A percentile compares a stretch with the other conserved stretches of the same genome.
Conservation (phyloP, 176 grass and related monocot species). For the Lolium rigidum region DNA sequence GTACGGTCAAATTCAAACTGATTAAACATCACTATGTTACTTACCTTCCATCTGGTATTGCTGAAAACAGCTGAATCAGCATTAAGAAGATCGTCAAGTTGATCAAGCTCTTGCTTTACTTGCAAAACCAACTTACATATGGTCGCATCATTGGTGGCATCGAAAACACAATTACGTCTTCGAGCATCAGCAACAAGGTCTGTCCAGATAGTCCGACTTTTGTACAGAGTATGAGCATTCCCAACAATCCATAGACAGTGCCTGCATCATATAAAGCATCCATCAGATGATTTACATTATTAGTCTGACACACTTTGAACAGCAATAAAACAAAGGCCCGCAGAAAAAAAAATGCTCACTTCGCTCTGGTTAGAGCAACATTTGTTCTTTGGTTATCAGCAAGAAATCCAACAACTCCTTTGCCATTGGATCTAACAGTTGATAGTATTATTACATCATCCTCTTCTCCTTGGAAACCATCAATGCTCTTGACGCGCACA, state of each 20-base stretch:
- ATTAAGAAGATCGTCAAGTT: slow-evolving; percentile 78
- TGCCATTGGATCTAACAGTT: slow-evolving; percentile 64
- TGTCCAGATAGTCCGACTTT: slow-evolving; percentile 68
- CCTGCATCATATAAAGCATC: slow-evolving; percentile 53
- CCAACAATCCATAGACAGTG: slow-evolving; percentile 89
- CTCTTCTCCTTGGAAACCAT: slow-evolving; percentile 90
- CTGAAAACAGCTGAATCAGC: slow-evolving; percentile 74
- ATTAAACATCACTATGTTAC: slow-evolving; percentile 14
- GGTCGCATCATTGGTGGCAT: slow-evolving; percentile 50
- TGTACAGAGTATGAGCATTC: slow-evolving; percentile 55
- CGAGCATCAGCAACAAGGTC: slow-evolving; percentile 59
- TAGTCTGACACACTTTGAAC: not conserved
- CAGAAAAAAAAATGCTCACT: slow-evolving; percentile 37
- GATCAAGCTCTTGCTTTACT: slow-evolving; percentile 71
- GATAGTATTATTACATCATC: slow-evolving; percentile 89
- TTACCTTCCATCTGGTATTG: slow-evolving; percentile 84
- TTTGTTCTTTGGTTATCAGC: slow-evolving; percentile 69
- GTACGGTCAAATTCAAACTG: not conserved
- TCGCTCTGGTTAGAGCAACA: slow-evolving; percentile 91
- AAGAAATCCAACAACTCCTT: slow-evolving; percentile 71
- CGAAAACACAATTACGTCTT: slow-evolving; percentile 47
- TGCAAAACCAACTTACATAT: slow-evolving; percentile 62
- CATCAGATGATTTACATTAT: not conserved
- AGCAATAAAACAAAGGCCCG: not conserved
- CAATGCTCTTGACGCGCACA: slow-evolving; percentile 69